These are phyloP conservation scores for Fusarium sp. DNA, from an alignment of 2,329 filamentous ascomycete species.

Conservation along the genomic window DNA sequence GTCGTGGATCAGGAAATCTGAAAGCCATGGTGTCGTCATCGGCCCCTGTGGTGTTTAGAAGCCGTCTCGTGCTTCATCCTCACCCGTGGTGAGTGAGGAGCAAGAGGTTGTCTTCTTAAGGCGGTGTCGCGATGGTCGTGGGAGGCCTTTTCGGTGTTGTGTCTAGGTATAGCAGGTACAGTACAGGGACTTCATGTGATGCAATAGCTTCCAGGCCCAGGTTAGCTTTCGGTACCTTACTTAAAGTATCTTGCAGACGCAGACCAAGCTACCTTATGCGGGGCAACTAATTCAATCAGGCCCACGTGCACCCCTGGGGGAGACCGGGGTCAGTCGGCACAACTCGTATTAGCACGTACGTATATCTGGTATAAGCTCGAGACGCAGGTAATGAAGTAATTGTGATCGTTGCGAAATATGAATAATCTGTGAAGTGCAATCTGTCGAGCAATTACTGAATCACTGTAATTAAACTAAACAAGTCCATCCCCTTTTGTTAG, in stretches of 20 bases:
- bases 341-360: background rate
- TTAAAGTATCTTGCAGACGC: constrained; percentile 25
- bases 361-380: background rate
- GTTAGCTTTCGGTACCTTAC: constrained; percentile 37
- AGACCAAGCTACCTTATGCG: constrained; percentile 39
- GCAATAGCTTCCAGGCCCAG: constrained; percentile 41
- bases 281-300: constrained; percentile 44
- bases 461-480: background rate
- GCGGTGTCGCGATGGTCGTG: constrained; percentile 8
- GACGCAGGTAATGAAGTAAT: background rate
- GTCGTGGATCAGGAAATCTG: constrained; percentile 48
- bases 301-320: constrained; percentile 36
- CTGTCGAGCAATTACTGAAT: background rate
- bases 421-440: background rate
- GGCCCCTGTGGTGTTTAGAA: constrained; percentile 40
- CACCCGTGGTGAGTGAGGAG: constrained; percentile 30
- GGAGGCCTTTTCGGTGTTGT: constrained; percentile 31
- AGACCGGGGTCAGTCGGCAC: constrained; percentile 26
- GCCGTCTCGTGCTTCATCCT: constrained; percentile 43
- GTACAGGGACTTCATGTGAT: constrained; percentile 45
- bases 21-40: constrained; percentile 54
- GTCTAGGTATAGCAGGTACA: constrained; percentile 10
- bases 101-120: constrained; percentile 27
- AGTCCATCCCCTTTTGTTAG: background rate
- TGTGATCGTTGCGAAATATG: background rate